Conservation (phyloP, 305 asterid species). For the Solanum chacoense region DNA sequence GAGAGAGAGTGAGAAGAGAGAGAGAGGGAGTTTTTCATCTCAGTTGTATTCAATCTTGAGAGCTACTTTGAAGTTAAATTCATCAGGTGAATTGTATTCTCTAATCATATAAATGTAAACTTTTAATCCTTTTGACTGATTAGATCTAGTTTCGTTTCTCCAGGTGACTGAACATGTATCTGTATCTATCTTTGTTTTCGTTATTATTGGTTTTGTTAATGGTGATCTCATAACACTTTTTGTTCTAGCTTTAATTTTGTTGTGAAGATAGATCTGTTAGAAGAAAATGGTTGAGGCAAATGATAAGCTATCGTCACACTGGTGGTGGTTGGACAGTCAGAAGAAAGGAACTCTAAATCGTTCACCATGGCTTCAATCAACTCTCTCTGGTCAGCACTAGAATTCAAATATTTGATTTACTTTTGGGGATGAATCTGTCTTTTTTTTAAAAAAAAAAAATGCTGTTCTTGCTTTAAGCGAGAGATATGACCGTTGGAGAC, state of each 20-base stretch:
- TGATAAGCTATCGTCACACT: constrained; percentile 42
- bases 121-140: background rate
- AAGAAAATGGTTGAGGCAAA: constrained; percentile 28
- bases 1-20: background rate
- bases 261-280: constrained; percentile 14
- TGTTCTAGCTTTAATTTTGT: background rate
- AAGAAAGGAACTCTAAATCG: constrained; percentile 32
- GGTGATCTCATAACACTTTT: background rate
- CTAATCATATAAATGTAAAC: background rate
- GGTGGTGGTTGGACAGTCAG: constrained; percentile 86
- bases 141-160: background rate
- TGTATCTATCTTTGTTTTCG: background rate
- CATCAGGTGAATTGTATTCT: background rate
- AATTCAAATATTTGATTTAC: background rate
- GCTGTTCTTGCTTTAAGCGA: background rate
- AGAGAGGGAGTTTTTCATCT: background rate
- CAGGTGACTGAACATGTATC: background rate
- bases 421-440: background rate
- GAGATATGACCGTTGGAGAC: background rate
- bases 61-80: background rate
- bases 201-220: background rate
- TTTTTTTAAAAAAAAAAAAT: rapidly evolving
- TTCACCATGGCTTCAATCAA: constrained; percentile 81
- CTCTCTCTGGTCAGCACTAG: constrained; percentile 47
- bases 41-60: background rate